These are phyloP conservation scores for Rhinocladiella mackenziei DNA, from an alignment of 2,329 filamentous ascomycete genomes.

Conservation along the genomic window DNA sequence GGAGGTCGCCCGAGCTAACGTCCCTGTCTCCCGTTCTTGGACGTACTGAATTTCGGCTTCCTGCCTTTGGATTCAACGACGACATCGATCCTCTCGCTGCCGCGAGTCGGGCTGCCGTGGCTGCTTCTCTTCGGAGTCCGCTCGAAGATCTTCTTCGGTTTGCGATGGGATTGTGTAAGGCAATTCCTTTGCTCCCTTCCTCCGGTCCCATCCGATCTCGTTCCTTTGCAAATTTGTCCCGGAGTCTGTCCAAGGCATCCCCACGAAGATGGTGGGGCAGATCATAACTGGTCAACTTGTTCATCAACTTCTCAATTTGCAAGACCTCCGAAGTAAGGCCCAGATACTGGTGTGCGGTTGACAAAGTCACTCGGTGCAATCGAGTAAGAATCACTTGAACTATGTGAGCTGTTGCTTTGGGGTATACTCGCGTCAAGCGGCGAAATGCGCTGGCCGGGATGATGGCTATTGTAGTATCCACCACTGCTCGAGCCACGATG, in stretches of 20 bases:
- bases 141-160: conserved; percentile 69
- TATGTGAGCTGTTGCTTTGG: conserved; percentile 93
- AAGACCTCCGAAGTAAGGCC: conserved; percentile 88
- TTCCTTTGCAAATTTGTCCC: conserved; percentile 87
- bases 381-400: conserved; percentile 95
- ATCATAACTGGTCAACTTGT: conserved; percentile 85
- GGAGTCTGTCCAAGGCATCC: conserved; percentile 73
- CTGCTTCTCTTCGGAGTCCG: conserved; percentile 72
- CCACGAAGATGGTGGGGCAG: conserved; percentile 87
- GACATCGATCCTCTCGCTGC: conserved; percentile 38
- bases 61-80: conserved; percentile 15
- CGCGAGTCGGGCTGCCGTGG: conserved; percentile 61
- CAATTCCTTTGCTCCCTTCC: conserved; percentile 86
- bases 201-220: conserved; percentile 75
- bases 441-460: conserved; percentile 96
- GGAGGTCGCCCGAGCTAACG: conserved; percentile 69
- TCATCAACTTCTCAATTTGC: conserved; percentile 88
- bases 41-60: neutral
- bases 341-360: conserved; percentile 90
- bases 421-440: conserved; percentile 86
- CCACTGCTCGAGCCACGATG: conserved; percentile 90
- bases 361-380: conserved; percentile 88
- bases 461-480: conserved; percentile 96
- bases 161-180: conserved; percentile 75
- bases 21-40: conserved; percentile 38